phyloP scores from a whole-genome alignment of 495 filamentous ascomycete species.

The Rhypophila decipiens region DNA sequence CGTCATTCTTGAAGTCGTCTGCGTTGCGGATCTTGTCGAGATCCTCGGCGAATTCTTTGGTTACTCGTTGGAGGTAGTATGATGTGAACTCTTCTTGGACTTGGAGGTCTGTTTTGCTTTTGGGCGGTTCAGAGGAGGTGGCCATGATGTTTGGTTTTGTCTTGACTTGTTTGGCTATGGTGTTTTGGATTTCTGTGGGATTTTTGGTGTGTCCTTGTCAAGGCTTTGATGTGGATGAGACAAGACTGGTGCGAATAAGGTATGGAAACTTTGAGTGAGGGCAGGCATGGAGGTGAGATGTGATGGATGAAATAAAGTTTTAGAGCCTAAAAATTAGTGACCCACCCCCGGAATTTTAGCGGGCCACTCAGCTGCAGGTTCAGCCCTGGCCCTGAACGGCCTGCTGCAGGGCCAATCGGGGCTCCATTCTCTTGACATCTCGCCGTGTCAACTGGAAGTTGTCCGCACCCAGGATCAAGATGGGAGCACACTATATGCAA shows the following conservation, averaged over 20 bases:
- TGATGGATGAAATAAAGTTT: too few relatives aligned
- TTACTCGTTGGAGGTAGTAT: slow-evolving; percentile 59
- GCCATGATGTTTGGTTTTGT: slow-evolving; percentile 6
- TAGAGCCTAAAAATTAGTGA: too few relatives aligned
- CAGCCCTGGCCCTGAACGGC: too few relatives aligned
- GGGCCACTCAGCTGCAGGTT: too few relatives aligned
- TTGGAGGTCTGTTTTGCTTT: slow-evolving; percentile 27
- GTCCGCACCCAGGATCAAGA: too few relatives aligned
- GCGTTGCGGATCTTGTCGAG: slow-evolving; percentile 59
- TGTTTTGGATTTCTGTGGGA: neutral
- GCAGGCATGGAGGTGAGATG: too few relatives aligned
- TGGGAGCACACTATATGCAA: too few relatives aligned
- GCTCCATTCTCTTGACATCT: too few relatives aligned
- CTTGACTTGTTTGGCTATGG: neutral
- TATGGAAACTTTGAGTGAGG: neutral
- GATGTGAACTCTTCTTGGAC: slow-evolving; percentile 46
- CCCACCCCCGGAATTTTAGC: too few relatives aligned
- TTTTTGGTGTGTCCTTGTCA: neutral
- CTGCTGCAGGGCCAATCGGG: too few relatives aligned
- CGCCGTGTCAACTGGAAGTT: too few relatives aligned
- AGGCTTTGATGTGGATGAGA: neutral
- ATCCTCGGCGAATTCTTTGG: slow-evolving; percentile 64
- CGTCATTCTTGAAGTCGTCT: slow-evolving; percentile 59
- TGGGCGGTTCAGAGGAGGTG: slow-evolving; percentile 2
- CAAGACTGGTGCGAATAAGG: neutral